Evolutionary conservation across 768 basidiomycete species (phyloP).

Genomic region (Trametes cubensis): DNA sequence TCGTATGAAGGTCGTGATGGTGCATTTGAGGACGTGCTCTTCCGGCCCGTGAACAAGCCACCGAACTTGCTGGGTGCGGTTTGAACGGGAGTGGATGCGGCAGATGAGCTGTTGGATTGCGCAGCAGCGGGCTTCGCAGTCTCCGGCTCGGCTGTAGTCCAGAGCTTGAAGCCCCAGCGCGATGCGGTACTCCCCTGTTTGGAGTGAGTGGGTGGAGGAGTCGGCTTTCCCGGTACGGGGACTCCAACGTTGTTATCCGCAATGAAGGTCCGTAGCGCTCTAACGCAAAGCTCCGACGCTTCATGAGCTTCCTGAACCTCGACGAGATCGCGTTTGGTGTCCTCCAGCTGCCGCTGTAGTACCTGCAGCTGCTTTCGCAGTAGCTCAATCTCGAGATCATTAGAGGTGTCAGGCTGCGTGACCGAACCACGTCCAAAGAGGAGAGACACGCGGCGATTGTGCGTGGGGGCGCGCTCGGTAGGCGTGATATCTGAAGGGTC

Average conservation of each 20-base stretch:
- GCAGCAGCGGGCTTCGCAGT: conserved; percentile 7
- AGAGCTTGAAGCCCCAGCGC: conserved; percentile 74
- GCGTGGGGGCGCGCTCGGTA: conserved; percentile 8
- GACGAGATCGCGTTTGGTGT: conserved; percentile 63
- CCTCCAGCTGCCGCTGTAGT: conserved; percentile 62
- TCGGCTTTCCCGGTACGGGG: conserved; percentile 26
- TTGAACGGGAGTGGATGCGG: conserved; percentile 35
- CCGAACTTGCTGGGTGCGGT: conserved; percentile 62
- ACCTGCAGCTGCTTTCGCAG: conserved; percentile 61
- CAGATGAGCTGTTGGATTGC: conserved; percentile 24
- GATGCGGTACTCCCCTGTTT: conserved; percentile 32
- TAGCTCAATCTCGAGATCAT: conserved; percentile 42
- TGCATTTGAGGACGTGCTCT: conserved; percentile 52
- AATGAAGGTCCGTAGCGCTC: conserved; percentile 81
- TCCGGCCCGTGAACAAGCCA: conserved; percentile 66
- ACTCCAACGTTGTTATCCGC: conserved; percentile 69
- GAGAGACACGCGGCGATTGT: conserved; percentile 49
- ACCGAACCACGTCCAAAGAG: conserved; percentile 56
- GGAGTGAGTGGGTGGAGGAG: conserved; percentile 16
- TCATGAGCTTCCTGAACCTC: conserved; percentile 85
- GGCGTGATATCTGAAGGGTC: conserved; percentile 22
- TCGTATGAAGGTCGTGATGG: conserved; percentile 35
- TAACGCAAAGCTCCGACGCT: conserved; percentile 85
- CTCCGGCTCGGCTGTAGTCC: conserved; percentile 42
- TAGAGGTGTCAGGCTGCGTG: conserved; percentile 38